Conservation (phyloP, 2,329 filamentous ascomycete species). For the Cordyceps cateniannulata region DNA sequence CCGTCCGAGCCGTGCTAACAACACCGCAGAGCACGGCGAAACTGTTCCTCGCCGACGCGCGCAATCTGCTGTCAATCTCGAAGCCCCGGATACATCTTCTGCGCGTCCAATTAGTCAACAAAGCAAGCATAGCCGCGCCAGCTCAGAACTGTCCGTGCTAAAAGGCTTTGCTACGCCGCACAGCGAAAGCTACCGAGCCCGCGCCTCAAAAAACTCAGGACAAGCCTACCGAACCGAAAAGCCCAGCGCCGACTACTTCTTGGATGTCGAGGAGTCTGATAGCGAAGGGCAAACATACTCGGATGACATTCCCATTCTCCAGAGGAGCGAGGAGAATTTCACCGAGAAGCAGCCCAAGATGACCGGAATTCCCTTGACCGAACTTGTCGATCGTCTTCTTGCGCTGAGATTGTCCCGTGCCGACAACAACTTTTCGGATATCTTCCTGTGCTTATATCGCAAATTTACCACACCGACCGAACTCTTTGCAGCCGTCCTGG, state of each 20-base stretch:
- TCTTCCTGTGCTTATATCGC: slow-evolving; percentile 89
- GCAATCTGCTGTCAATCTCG: slow-evolving; percentile 55
- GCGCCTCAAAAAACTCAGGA: slow-evolving; percentile 28
- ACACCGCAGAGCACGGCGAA: slow-evolving; percentile 34
- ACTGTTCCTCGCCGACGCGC: slow-evolving; percentile 46
- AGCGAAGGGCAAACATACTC: slow-evolving; percentile 59
- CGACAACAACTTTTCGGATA: slow-evolving; percentile 81
- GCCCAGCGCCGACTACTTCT: slow-evolving; percentile 46
- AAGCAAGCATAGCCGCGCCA: slow-evolving; percentile 63
- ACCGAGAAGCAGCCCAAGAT: slow-evolving; percentile 44
- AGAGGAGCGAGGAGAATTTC: slow-evolving; percentile 58
- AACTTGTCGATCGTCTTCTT: slow-evolving; percentile 81
- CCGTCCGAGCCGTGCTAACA: not conserved
- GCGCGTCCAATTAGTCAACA: slow-evolving; percentile 52
- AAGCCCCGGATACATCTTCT: slow-evolving; percentile 44
- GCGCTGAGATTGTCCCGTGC: slow-evolving; percentile 73
- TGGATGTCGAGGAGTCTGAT: slow-evolving; percentile 66
- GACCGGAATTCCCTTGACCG: slow-evolving; percentile 54
- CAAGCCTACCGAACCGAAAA: slow-evolving; percentile 45
- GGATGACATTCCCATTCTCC: slow-evolving; percentile 60
- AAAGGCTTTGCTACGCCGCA: slow-evolving; percentile 46
- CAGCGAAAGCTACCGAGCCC: slow-evolving; percentile 28
- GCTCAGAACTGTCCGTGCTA: slow-evolving; percentile 60
- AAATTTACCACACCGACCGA: slow-evolving; percentile 81
- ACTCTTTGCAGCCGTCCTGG: slow-evolving; percentile 71